phyloP scores from a whole-genome alignment of 768 basidiomycete genomes.

The Pleurotus platypus region DNA sequence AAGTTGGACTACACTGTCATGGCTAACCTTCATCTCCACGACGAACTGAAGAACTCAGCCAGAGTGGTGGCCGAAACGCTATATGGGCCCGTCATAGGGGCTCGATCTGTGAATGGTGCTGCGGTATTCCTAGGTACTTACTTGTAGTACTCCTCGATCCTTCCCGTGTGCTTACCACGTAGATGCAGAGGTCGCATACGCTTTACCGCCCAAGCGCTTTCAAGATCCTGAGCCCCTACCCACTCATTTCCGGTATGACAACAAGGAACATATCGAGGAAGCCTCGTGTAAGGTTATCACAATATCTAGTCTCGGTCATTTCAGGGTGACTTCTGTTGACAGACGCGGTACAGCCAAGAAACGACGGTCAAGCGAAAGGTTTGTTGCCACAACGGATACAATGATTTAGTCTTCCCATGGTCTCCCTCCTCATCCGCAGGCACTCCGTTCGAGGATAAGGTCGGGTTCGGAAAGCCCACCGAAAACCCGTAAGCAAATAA shows the following conservation, averaged over 20 bases:
- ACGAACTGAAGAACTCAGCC: constrained; percentile 44
- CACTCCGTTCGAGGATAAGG: constrained; percentile 49
- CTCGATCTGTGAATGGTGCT: constrained; percentile 56
- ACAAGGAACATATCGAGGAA: constrained; percentile 60
- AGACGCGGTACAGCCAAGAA: constrained; percentile 62
- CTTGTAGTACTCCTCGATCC: not conserved
- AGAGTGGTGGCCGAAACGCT: constrained; percentile 50
- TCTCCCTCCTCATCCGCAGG: constrained; percentile 25
- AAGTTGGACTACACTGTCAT: not conserved
- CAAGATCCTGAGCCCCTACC: constrained; percentile 60
- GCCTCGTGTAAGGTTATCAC: constrained; percentile 41
- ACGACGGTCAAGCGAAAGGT: constrained; percentile 64
- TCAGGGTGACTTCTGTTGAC: not conserved
- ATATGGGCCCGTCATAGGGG: constrained; percentile 55
- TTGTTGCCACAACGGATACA: not conserved
- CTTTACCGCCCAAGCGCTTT: constrained; percentile 61
- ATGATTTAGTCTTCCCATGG: not conserved
- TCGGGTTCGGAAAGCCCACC: constrained; percentile 63
- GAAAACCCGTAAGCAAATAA: constrained; percentile 57
- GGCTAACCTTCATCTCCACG: constrained; percentile 42
- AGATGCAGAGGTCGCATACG: constrained; percentile 66
- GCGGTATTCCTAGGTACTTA: constrained; percentile 63
- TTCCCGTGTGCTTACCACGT: not conserved
- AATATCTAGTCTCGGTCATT: not conserved
- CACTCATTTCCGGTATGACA: constrained; percentile 47